Evolutionary conservation across 345 rosid species (phyloP), one percentile per base, ranked within the genome.

Genomic region (Crucihimalaya himalaica): DNA sequence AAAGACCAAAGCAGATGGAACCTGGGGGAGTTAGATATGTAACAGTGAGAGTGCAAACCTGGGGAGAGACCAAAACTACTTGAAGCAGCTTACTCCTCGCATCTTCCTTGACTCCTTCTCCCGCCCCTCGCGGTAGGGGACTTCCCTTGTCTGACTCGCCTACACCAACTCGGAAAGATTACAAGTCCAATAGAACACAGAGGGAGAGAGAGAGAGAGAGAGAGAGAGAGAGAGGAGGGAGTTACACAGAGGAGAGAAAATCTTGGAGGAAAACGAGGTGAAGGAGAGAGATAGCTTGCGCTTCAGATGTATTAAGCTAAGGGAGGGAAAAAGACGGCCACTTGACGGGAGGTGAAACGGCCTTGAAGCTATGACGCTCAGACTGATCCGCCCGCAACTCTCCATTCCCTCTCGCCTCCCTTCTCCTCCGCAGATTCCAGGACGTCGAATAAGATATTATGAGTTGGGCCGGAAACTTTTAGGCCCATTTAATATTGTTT

Each of bases 11-110:
- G 45, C 16, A 13, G 13, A 56, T 15, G n/a, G 15, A 54, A 48
- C 31, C 2, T 42, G 16, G 2, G 46, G 46, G 7, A 15, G 46
- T 42, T 8, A 42, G 46, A 42, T 42, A 42, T 42, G 46, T 42
- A 15, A 18, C 46, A 66, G 32, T 18, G 34, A 19, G 23, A 16
- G 20, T 29, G 29, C 58, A 8, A 59, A 92, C 97, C 92, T 89
- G 98, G 45, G 97, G 98, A 83, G 97, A 94, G 21, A 94, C 97
- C 66, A 94, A 80, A 23, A 94, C 98, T 50, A 89, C 93, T 84
- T 89, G 97, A 65, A 91, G 93, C 68, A 89, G 71, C 84, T 82
- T 86, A 56, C 76, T 83, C 54, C 68, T 81, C 3, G 83, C 80
- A 55, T 74, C 79, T 72, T 76, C 74, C 42, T 25, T 56, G 20